These are phyloP conservation scores for Phytophthora pisi DNA, from an alignment of 352 stramenopile genomes.

Conservation along the genomic window DNA sequence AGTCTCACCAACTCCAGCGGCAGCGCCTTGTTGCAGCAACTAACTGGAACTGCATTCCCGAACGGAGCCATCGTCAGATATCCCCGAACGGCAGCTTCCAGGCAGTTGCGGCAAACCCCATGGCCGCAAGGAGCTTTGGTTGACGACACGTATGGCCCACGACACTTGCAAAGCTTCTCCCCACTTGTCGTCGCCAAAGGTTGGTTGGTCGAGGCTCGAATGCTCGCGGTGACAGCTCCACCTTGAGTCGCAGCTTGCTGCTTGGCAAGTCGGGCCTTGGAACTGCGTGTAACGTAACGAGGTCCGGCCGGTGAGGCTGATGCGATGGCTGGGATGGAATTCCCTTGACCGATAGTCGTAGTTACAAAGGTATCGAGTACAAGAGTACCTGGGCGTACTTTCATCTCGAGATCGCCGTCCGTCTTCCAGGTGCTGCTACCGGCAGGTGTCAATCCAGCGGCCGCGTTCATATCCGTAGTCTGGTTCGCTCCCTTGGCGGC, in stretches of 20 bases:
- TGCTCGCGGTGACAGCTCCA: not conserved
- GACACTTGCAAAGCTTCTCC: constrained; percentile 20
- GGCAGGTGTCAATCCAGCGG: not conserved
- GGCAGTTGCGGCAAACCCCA: constrained; percentile 39
- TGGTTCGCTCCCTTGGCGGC: not conserved
- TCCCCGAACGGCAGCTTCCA: constrained; percentile 33
- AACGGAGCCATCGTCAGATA: constrained; percentile 33
- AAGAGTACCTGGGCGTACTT: constrained; percentile 1
- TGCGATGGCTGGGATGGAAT: not conserved
- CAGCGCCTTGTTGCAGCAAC: constrained; percentile 46
- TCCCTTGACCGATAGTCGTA: not conserved
- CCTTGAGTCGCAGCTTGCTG: not conserved
- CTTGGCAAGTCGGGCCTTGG: not conserved
- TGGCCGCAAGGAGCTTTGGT: constrained; percentile 31
- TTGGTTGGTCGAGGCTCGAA: not conserved
- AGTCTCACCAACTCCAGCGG: constrained; percentile 37
- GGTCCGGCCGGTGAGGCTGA: not conserved
- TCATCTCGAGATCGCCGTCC: constrained; percentile 13
- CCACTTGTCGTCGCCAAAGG: not conserved
- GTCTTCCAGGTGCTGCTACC: not conserved
- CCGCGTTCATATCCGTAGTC: not conserved
- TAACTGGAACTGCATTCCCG: constrained; percentile 32
- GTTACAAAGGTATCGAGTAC: not conserved
- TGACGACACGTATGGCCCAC: not conserved
- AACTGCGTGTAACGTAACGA: constrained; percentile 20